Conservation (phyloP, 2,329 filamentous ascomycete genomes). For the Cercospora citrullina region DNA sequence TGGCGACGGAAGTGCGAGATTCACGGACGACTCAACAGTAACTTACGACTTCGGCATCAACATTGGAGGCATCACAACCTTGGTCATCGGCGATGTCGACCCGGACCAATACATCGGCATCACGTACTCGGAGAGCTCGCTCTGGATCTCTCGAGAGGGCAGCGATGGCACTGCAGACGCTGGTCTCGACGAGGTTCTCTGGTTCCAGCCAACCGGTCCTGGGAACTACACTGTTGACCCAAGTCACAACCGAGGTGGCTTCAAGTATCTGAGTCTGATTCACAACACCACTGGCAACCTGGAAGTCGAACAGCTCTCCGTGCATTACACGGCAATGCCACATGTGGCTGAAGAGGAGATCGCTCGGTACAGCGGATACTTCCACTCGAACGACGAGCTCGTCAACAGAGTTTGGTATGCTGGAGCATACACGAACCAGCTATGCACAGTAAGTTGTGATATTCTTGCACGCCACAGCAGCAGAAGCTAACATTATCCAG, state of each 20-base stretch:
- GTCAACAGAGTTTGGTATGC: conserved; percentile 50
- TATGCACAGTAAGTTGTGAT: conserved; percentile 24
- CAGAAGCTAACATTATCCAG: conserved; percentile 6
- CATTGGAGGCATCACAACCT: conserved; percentile 44
- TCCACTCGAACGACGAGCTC: conserved; percentile 47
- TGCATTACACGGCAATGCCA: conserved; percentile 51
- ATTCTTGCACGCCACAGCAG: neutral
- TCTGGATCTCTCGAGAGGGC: conserved; percentile 55
- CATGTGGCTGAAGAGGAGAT: conserved; percentile 44
- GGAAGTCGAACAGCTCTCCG: conserved; percentile 42
- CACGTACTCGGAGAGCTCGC: conserved; percentile 45
- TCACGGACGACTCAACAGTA: conserved; percentile 41
- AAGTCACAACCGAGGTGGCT: conserved; percentile 52
- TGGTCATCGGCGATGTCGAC: conserved; percentile 40
- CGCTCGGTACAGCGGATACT: conserved; percentile 45
- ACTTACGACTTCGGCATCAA: conserved; percentile 48
- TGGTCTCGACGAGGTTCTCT: conserved; percentile 50
- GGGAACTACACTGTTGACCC: conserved; percentile 49
- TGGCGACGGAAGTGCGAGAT: conserved; percentile 37
- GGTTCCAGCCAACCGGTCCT: conserved; percentile 46
- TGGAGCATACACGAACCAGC: conserved; percentile 40
- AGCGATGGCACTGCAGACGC: conserved; percentile 45
- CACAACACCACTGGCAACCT: conserved; percentile 43
- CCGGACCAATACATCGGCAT: conserved; percentile 45
- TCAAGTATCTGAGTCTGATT: conserved; percentile 54